Conservation (phyloP, 2,329 filamentous ascomycete genomes). For the Ophiosphaerella korrae region DNA sequence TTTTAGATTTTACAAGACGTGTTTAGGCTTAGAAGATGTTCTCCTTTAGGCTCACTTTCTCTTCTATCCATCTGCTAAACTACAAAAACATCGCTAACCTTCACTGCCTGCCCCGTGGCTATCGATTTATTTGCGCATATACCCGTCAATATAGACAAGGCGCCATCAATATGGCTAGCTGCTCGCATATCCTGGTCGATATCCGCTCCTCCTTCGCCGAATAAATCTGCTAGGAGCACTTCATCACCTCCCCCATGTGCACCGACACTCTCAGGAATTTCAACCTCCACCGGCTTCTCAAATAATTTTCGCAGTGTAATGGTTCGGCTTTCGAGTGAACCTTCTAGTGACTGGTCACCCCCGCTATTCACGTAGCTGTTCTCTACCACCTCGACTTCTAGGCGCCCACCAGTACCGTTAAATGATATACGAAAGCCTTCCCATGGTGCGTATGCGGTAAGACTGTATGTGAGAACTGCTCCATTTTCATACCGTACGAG, state of each 20-base stretch:
- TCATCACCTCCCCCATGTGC: slow-evolving; percentile 66
- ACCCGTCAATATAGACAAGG: slow-evolving; percentile 63
- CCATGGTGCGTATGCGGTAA: slow-evolving; percentile 67
- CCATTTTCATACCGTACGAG: slow-evolving; percentile 63
- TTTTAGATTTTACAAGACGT: too few relatives aligned
- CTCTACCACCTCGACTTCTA: slow-evolving; percentile 68
- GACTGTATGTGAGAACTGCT: slow-evolving; percentile 63
- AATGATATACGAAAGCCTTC: slow-evolving; percentile 64
- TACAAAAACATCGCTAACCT: slow-evolving; percentile 56
- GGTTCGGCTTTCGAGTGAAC: slow-evolving; percentile 56
- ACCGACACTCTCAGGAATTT: slow-evolving; percentile 58
- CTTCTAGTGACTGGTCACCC: slow-evolving; percentile 62
- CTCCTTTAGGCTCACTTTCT: too few relatives aligned
- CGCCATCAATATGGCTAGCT: slow-evolving; percentile 64
- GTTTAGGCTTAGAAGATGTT: too few relatives aligned
- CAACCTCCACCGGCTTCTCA: slow-evolving; percentile 61
- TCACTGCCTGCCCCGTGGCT: slow-evolving; percentile 61
- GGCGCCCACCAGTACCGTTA: slow-evolving; percentile 62
- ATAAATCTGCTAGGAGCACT: slow-evolving; percentile 62
- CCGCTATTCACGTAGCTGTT: slow-evolving; percentile 64
- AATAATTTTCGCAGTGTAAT: slow-evolving; percentile 61
- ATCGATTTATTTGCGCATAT: slow-evolving; percentile 65
- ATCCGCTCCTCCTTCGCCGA: slow-evolving; percentile 59
- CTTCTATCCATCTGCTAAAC: slow-evolving; percentile 7
- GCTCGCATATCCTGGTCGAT: slow-evolving; percentile 55